These are phyloP conservation scores for Pichia sp. DNA, from an alignment of 1,139 yeast genomes.

Conservation along the genomic window DNA sequence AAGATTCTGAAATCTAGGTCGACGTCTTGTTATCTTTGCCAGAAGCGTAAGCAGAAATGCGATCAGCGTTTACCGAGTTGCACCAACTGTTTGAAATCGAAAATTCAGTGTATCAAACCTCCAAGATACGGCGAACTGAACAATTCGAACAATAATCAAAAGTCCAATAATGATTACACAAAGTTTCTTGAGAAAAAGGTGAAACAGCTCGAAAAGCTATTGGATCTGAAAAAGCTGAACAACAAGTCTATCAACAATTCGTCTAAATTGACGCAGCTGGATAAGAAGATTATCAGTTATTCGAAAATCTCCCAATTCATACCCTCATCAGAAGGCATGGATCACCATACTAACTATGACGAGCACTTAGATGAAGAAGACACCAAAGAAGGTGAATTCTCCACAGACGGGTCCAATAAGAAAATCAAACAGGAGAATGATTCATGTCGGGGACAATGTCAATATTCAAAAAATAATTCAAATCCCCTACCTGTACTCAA, in stretches of 20 bases:
- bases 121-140: slow-evolving; percentile 35
- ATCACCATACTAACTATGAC: too few species aligned
- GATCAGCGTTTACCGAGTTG: slow-evolving; percentile 54
- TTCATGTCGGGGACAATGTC: too few species aligned
- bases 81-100: slow-evolving; percentile 53
- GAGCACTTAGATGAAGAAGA: too few species aligned
- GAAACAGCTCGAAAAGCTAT: slow-evolving; percentile 36
- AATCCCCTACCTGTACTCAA: too few species aligned
- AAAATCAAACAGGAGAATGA: too few species aligned
- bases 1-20: slow-evolving; percentile 26
- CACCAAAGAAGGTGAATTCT: too few species aligned
- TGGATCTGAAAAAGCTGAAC: slow-evolving; percentile 19
- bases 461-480: too few species aligned
- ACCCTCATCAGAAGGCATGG: too few species aligned
- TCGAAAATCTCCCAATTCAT: slow-evolving; percentile 28
- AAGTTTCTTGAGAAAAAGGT: slow-evolving; percentile 42
- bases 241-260: not conserved
- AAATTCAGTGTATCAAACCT: slow-evolving; percentile 50
- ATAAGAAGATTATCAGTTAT: slow-evolving; percentile 28
- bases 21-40: slow-evolving; percentile 43
- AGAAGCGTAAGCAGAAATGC: slow-evolving; percentile 47
- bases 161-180: slow-evolving; percentile 44
- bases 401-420: too few species aligned
- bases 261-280: slow-evolving; percentile 2
- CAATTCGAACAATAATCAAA: slow-evolving; percentile 14